A percentile compares a stretch with the other conserved stretches of the same genome.
Conservation (phyloP, 106 monocot genomes). For the Xerophyta viscosa region DNA sequence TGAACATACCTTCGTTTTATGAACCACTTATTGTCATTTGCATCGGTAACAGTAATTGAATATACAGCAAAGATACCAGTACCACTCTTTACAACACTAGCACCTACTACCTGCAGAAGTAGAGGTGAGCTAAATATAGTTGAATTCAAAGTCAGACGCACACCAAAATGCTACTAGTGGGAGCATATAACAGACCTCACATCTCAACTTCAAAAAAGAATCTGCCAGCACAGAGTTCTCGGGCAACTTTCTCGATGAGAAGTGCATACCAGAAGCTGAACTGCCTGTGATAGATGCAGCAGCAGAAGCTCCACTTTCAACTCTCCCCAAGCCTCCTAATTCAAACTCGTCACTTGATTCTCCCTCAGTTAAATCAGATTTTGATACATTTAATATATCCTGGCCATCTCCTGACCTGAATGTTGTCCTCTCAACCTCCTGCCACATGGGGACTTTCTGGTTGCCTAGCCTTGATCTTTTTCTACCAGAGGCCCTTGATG, state of each 20-base stretch:
- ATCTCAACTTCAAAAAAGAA: conserved; percentile 84
- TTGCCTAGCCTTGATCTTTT: conserved; percentile 45
- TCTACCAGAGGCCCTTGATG: conserved; percentile 46
- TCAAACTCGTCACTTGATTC: conserved; percentile 44
- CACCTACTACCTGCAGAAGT: conserved; percentile 62
- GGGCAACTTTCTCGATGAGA: conserved; percentile 29
- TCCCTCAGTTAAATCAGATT: conserved; percentile 21
- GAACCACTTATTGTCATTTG: conserved; percentile 77
- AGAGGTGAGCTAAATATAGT: too few species aligned
- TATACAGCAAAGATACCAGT: conserved; percentile 85
- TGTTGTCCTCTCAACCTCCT: conserved; percentile 66
- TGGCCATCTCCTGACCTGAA: conserved; percentile 41
- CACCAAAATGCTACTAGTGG: too few species aligned
- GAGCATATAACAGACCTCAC: conserved; percentile 52
- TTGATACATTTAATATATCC: conserved; percentile 39
- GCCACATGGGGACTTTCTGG: conserved; percentile 45
- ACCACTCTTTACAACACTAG: conserved; percentile 92
- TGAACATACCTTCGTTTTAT: conserved; percentile 90
- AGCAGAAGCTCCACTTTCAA: conserved; percentile 45
- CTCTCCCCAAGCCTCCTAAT: conserved; percentile 36
- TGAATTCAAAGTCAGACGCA: too few species aligned
- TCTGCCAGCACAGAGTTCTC: conserved; percentile 58
- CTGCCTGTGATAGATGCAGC: conserved; percentile 50
- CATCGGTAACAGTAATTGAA: conserved; percentile 89
- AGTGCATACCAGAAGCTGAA: conserved; percentile 36